These are phyloP conservation scores for Haplographium delicatum DNA, from an alignment of 495 filamentous ascomycete genomes.

Conservation along the genomic window DNA sequence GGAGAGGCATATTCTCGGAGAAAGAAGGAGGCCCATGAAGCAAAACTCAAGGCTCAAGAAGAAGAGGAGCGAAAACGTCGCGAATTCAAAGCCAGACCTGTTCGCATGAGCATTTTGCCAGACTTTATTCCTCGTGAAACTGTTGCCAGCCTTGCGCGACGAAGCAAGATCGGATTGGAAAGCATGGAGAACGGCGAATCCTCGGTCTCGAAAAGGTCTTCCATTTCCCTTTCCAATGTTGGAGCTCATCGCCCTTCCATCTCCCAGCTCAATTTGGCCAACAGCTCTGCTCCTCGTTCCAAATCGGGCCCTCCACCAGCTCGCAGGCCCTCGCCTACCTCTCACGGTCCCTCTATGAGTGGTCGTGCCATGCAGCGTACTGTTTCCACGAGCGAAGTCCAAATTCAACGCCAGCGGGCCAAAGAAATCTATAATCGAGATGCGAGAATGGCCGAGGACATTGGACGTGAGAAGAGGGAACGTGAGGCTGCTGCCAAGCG, in stretches of 20 bases:
- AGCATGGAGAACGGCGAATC: slow-evolving; percentile 3
- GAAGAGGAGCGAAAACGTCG: slow-evolving; percentile 52
- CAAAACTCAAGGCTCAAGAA: slow-evolving; percentile 53
- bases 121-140: slow-evolving; percentile 43
- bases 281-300: slow-evolving; percentile 21
- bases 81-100: slow-evolving; percentile 60
- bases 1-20: slow-evolving; percentile 68
- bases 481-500: slow-evolving; percentile 52
- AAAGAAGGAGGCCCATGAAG: slow-evolving; percentile 62
- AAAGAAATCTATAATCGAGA: slow-evolving; percentile 58
- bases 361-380: slow-evolving; percentile 33
- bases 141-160: slow-evolving; percentile 50
- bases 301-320: slow-evolving; percentile 5
- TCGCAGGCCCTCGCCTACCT: slow-evolving; percentile 31
- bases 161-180: slow-evolving; percentile 25
- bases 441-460: slow-evolving; percentile 39
- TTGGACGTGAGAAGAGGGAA: slow-evolving; percentile 47
- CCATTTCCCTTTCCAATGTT: slow-evolving; percentile 18
- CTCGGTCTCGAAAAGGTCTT: slow-evolving; percentile 17
- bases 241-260: slow-evolving; percentile 18
- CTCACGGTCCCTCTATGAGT: slow-evolving; percentile 34
- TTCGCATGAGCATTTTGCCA: slow-evolving; percentile 39
- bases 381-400: slow-evolving; percentile 42
- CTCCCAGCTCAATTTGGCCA: slow-evolving; percentile 7
- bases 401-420: slow-evolving; percentile 48